These are phyloP conservation scores for Penicillium corylophilum DNA, from an alignment of 2,329 filamentous ascomycete species.

Conservation along the genomic window DNA sequence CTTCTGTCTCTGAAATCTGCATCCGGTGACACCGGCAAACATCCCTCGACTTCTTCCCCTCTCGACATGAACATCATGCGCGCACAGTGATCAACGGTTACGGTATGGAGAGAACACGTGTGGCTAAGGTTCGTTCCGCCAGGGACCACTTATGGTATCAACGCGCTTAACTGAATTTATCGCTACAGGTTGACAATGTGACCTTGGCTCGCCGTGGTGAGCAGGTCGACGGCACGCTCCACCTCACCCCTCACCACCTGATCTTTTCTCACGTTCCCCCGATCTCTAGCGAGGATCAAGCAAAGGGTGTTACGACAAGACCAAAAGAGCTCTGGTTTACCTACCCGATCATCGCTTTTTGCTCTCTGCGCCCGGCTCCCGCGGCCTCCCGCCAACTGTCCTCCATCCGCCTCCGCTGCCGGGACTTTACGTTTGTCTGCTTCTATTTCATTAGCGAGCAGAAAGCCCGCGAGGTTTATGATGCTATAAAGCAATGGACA, in stretches of 20 bases:
- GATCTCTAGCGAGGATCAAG: constrained; percentile 37
- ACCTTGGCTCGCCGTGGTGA: constrained; percentile 58
- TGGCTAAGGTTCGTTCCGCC: constrained; percentile 40
- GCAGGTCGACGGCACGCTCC: constrained; percentile 59
- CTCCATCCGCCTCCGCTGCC: constrained; percentile 81
- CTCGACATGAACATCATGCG: constrained; percentile 35
- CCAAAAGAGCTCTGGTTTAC: constrained; percentile 85
- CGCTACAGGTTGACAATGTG: constrained; percentile 54
- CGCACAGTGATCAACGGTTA: constrained; percentile 29
- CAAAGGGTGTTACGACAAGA: constrained; percentile 44
- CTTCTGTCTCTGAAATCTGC: background rate
- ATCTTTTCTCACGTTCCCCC: constrained; percentile 61
- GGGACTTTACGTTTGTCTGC: constrained; percentile 90
- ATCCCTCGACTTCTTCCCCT: constrained; percentile 7
- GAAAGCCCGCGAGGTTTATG: constrained; percentile 79
- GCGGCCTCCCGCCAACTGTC: constrained; percentile 68
- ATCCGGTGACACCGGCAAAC: background rate
- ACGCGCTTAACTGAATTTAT: background rate
- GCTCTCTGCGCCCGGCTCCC: constrained; percentile 72
- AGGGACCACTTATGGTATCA: background rate
- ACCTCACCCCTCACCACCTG: constrained; percentile 63
- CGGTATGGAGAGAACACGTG: constrained; percentile 47
- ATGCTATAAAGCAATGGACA: constrained; percentile 76
- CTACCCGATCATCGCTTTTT: constrained; percentile 85
- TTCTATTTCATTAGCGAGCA: constrained; percentile 79